Base-by-base conservation (phyloP, 108 stramenopile genomes). In the Cyclotella kingstonii region DNA sequence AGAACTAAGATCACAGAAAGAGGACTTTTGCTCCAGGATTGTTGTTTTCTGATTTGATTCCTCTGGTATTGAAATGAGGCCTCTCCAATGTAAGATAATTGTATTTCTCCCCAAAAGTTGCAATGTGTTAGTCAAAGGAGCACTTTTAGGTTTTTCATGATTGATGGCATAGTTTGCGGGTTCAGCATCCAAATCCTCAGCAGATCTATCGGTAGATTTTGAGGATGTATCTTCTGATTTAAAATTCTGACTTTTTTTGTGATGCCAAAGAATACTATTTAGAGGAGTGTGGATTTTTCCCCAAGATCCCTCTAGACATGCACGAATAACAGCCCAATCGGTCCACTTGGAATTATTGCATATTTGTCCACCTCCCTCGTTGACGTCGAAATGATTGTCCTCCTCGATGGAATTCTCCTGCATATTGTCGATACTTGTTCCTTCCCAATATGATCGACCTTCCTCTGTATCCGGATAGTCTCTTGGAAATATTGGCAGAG, bases 401-500 rank as follows among this genome's bases (percentile, higher is more conserved):
- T 35, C 1, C 4, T 26, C 1, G 3, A 9, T 41, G 10, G 31
- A 35, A 25, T 15, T 52, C 15, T 54, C 18, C 10, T 54, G 10
- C 9, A 3, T 10, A 15, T 4, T 44, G 11, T n/a, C 43, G 19
- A 14, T 18, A 54, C 33, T 35, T 0, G 53, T 38, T 15, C 56
- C 75, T 26, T 59, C 56, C 87, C 87, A 93, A 63, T 89, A 93
- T 10, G 33, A 8, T 23, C 56, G 19, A 5, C 84, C 84, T 5
- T 67, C 60, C 14, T 51, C 30, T 19, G 87, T 84, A 47, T 93
- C 87, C 1, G 87, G 81, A 66, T 78, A 85, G 58, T 89, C 87
- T 30, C 87, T 55, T 1, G 91, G 91, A 61, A 89, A 93, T 26
- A 86, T 44, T 14, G 84, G 80, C 14, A 85, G 17, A 5, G 91